These are phyloP conservation scores for Zarea fungicola DNA, from an alignment of 2,329 filamentous ascomycete species.

Conservation along the genomic window DNA sequence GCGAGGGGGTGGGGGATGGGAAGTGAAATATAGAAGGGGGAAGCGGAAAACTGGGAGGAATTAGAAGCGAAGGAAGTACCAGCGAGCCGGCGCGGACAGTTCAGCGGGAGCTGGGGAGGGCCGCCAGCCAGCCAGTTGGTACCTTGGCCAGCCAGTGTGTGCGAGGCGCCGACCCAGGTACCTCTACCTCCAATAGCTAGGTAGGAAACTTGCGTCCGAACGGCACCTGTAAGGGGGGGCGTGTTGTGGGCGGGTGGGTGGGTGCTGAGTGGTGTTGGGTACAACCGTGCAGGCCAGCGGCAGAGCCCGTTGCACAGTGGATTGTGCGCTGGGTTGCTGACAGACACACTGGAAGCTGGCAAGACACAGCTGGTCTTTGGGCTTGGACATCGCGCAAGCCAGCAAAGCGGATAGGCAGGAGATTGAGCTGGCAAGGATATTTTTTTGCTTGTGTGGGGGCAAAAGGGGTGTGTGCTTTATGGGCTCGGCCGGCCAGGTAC, in stretches of 20 bases:
- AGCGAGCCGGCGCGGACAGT: neutral
- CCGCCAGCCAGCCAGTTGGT: neutral
- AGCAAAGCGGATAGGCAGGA: neutral
- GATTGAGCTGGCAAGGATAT: neutral
- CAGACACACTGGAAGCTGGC: neutral
- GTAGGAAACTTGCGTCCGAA: no score
- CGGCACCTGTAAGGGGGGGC: no score
- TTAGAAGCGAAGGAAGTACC: neutral
- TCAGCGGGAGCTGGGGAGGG: neutral
- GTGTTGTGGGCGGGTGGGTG: no score
- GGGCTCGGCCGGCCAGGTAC: no score
- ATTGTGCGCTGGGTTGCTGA: neutral
- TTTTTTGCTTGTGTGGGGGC: neutral
- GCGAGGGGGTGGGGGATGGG: slow-evolving; percentile 19
- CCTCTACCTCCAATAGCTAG: no score
- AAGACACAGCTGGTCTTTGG: neutral
- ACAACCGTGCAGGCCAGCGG: no score
- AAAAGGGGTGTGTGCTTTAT: neutral
- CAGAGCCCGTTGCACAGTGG: no score
- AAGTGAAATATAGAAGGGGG: slow-evolving; percentile 21
- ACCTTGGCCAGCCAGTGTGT: no score
- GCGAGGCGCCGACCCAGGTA: no score
- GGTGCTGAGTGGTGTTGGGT: no score
- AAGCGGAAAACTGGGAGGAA: slow-evolving; percentile 14
- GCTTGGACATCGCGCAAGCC: neutral